Evolutionary conservation across 208 protist genomes (phyloP).

Genomic region (Acanthamoeba healyi): DNA sequence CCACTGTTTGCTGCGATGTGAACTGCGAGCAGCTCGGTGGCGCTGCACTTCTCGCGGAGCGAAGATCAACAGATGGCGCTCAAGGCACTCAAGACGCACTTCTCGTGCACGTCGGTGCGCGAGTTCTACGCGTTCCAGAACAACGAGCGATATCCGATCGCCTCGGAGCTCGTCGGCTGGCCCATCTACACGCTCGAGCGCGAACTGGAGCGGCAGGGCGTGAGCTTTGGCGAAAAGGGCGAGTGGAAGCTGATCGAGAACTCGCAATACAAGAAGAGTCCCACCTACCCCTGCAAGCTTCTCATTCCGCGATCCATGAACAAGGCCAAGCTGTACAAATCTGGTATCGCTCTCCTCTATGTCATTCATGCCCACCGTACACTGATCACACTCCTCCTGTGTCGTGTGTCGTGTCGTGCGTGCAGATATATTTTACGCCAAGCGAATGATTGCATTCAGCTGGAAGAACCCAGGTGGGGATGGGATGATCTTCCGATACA

Average conservation of each 20-base stretch:
- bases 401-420: not conserved
- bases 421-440: constrained; percentile 16
- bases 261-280: constrained; percentile 31
- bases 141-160: constrained; percentile 31
- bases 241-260: constrained; percentile 46
- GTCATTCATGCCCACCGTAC: no score
- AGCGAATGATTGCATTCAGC: constrained; percentile 39
- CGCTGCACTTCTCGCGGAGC: constrained; percentile 25
- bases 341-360: not conserved
- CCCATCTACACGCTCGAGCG: constrained; percentile 35
- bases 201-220: constrained; percentile 62
- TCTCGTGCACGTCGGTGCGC: not conserved
- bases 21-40: not conserved
- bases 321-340: constrained; percentile 49
- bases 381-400: no score
- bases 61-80: constrained; percentile 35
- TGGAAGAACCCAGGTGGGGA: constrained; percentile 40
- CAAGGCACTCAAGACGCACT: constrained; percentile 55
- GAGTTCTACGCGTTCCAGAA: constrained; percentile 74
- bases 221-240: not conserved
- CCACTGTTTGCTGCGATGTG: not conserved
- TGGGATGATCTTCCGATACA: constrained; percentile 11
- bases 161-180: constrained; percentile 57
- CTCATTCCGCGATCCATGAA: constrained; percentile 49
- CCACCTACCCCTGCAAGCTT: constrained; percentile 27